A percentile compares a stretch with the other conserved stretches of the same genome.
Evolutionary conservation across 495 filamentous ascomycete species (phyloP).

Genomic region (Penicillium cataractarum): DNA sequence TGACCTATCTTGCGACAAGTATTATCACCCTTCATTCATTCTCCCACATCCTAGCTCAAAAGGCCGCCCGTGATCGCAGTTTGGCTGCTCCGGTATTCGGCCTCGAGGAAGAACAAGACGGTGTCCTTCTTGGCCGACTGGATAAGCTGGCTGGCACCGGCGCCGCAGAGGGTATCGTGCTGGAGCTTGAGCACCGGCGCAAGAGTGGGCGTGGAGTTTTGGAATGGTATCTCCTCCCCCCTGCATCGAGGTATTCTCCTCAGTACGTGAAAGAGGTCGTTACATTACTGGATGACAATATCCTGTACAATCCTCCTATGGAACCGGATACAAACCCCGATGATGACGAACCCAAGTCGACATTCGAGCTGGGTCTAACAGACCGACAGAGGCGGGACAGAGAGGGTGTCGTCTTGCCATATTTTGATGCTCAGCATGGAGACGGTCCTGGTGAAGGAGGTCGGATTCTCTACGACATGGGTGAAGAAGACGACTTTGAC

Average conservation of each 20-base stretch:
- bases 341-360: slow-evolving; percentile 62
- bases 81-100: slow-evolving; percentile 75
- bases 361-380: slow-evolving; percentile 87
- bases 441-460: slow-evolving; percentile 80
- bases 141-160: slow-evolving; percentile 51
- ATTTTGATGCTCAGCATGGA: slow-evolving; percentile 90
- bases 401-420: slow-evolving; percentile 88
- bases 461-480: slow-evolving; percentile 94
- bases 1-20: slow-evolving; percentile 70
- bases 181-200: slow-evolving; percentile 84
- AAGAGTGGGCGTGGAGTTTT: slow-evolving; percentile 75
- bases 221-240: slow-evolving; percentile 75
- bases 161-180: slow-evolving; percentile 61
- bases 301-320: slow-evolving; percentile 60
- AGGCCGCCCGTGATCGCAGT: slow-evolving; percentile 69
- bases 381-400: slow-evolving; percentile 83
- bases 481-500: slow-evolving; percentile 95
- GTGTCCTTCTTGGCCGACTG: slow-evolving; percentile 63
- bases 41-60: slow-evolving; percentile 67
- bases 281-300: slow-evolving; percentile 79
- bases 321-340: slow-evolving; percentile 33
- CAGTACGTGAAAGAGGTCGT: slow-evolving; percentile 52
- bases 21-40: slow-evolving; percentile 66
- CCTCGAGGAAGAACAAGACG: slow-evolving; percentile 72
- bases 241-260: slow-evolving; percentile 38